Base-by-base conservation (phyloP, 441 rosid genomes). In the Jatropha podagrica region DNA sequence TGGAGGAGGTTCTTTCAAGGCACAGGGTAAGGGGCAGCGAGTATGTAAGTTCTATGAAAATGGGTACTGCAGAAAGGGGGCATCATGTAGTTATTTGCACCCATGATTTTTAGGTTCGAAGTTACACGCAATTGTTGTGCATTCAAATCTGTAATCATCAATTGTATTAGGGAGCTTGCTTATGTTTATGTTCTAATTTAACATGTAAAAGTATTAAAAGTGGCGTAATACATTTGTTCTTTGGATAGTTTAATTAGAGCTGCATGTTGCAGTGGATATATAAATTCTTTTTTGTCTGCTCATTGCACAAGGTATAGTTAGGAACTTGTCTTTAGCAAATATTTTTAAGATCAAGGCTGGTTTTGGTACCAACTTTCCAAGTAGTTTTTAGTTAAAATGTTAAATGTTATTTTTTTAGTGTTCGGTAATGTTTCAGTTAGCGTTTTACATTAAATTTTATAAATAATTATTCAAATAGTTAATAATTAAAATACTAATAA, bases 51-150 rank as follows among this genome's bases (percentile, higher is more conserved):
- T 85, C 77, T 74, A 93, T n/a, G 96, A 86, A 86, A 88, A 60
- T 55, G 99, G 98, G 65, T 15, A 74, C 61, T 93, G 98, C 91
- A 94, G 83, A 85, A 94, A 76, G 83, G 99, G 98, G 65, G 89
- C 94, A 48, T 84, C 92, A 15, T 94, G 98, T 79, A 87, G 88
- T 83, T 94, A 72, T 87, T 86, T 89, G 89, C 99, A 97, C 81
- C 95, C 93, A 26, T 85, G 77, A 90, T 32, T n/a, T 11, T 74
- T 78, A 78, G 61, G 71, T 78, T 56, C 44, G 48, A 56, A 49
- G 42, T 63, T 46, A 48, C 46, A 37, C n/a, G 54, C 27, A 60
- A 74, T 65, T 74, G 65, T 78, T 64, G 77, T 72, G 78, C 78
- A 82, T 75, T 65, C 66, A 74, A 59, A 75, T 78, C 68, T 84